Evolutionary conservation across 176 grass and related monocot genomes (phyloP), one percentile per base, ranked within the genome.

Genomic region (Hyparrhenia diplandra): DNA sequence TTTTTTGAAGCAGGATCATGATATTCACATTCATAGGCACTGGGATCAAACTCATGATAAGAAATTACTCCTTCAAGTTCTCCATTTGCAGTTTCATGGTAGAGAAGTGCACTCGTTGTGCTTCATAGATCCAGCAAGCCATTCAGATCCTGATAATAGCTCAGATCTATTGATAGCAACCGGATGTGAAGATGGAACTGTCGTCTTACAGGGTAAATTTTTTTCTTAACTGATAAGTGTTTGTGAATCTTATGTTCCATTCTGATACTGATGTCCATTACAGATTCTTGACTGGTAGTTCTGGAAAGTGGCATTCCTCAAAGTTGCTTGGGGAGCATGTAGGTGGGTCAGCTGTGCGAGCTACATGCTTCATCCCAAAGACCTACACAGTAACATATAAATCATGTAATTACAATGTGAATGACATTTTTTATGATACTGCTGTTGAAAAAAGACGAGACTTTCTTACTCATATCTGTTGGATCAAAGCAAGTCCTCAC

Each of bases 401-500:
- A 79, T 80, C 66, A 0, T 73, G 23, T 61, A 69, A 79, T 30
- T n/a, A 73, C 27, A 46, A 11, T 39, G 73, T 25, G 31, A 69
- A 80, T 45, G 73, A 4, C 29, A 71, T 45, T 59, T 83, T 55
- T 75, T 47, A 36, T 51, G 60, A 51, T 18, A 67, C 39, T 87
- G 47, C 72, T 73, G 18, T 40, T 10, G 41, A 85, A 67, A 87
- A n/a, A 73, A 51, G 88, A 91, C 5, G 45, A 61, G 34, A 74
- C 84, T 51, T 87, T 61, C 37, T 83, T 98, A 81, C 87, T 98
- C 71, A 91, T 98, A 72, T 98, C 95, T 49, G 95, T 95, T 77
- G 92, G 95, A 64, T 98, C 95, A 70, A 98, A 98, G 84, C 92
- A 95, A 93, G 95, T 95, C 31, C 63, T 95, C 54, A 98, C 95